Evolutionary conservation across 2,329 filamentous ascomycete genomes (phyloP), one percentile per base, ranked within the genome.

Genomic region (Venturia aucupariae): DNA sequence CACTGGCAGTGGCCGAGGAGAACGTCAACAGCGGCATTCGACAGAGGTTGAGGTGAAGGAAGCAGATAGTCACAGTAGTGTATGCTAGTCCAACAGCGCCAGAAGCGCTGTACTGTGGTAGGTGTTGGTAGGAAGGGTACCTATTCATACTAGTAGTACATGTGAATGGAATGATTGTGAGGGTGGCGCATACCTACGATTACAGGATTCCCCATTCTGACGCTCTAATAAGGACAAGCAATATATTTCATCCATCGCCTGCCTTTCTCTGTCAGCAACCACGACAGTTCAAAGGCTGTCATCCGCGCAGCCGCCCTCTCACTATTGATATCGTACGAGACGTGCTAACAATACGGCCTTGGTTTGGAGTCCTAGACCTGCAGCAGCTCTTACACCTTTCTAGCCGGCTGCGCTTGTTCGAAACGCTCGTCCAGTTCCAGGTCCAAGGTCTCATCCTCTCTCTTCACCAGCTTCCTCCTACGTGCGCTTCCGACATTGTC

Each of bases 1-100:
- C 51, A 57, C 27, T 35, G 51, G n/a, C 51, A 57, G 51, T 35
- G 51, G n/a, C 30, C 30, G 51, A 57, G 51, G 17, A 48, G 44
- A 15, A 41, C 38, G 22, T 24, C 1, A 32, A 55, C 27, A 55
- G 51, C 30, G 5, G 51, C 51, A 32, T 1, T 10, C 15, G 30
- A 17, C 30, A 35, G 51, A 17, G 19, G 15, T 35, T 27, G 51
- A 2, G 13, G 35, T 35, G 51, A 35, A 19, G 35, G 5, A 38
- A 19, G 11, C 51, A 55, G 22, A 35, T 6, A 7, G 51, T 32
- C 7, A 19, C 44, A 24, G n/a, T 48, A 10, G 7, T 35, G 8
- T 13, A n/a, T 7, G 19, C 1, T 55, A 8, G 22, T 46, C 22
- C 44, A 46, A 24, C 44, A 24, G 44, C 51, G 30, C 7, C 2